Percentiles rank a stretch among this genome's conserved stretches.
These are phyloP conservation scores for Rhodotorula graminis DNA, from an alignment of 768 basidiomycete species.

Conservation along the genomic window DNA sequence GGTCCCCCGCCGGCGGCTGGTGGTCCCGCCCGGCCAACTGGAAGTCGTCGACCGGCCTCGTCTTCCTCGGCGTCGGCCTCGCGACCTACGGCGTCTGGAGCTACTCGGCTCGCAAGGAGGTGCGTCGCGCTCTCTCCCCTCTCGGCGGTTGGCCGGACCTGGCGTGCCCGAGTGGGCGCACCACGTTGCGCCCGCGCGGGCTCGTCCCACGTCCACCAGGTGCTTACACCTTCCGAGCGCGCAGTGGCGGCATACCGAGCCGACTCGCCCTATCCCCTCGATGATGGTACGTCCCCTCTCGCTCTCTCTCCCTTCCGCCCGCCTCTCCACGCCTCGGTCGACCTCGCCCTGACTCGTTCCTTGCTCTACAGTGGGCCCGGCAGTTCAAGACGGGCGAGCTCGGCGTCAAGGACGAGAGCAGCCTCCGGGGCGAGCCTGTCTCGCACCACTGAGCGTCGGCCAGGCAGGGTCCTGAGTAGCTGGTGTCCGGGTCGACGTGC, in stretches of 20 bases:
- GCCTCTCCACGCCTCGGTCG: neutral
- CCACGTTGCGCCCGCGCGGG: too few relatives aligned
- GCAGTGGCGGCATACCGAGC: constrained; percentile 60
- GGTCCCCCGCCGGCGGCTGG: constrained; percentile 95
- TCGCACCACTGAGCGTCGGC: constrained; percentile 2
- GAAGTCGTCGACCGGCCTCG: constrained; percentile 75
- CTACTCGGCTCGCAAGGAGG: constrained; percentile 74
- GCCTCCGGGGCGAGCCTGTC: constrained; percentile 27
- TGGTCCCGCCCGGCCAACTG: constrained; percentile 89
- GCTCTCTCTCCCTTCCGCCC: neutral
- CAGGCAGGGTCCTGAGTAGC: neutral
- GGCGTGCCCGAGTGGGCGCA: too few relatives aligned
- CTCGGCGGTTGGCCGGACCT: too few relatives aligned
- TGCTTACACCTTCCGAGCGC: too few relatives aligned
- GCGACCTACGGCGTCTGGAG: constrained; percentile 66
- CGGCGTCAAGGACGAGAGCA: constrained; percentile 36
- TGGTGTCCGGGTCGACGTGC: neutral
- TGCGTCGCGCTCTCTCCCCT: constrained; percentile 47
- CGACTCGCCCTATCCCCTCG: constrained; percentile 69
- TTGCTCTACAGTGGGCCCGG: constrained; percentile 52
- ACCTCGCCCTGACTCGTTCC: neutral
- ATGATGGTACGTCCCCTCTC: constrained; percentile 57
- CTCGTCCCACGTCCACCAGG: too few relatives aligned
- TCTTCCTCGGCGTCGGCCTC: constrained; percentile 62
- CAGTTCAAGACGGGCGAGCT: constrained; percentile 50